Evolutionary conservation across 805 yeast species (phyloP), one percentile per base, ranked within the genome.

Genomic region (Ogataea wickerhamii): DNA sequence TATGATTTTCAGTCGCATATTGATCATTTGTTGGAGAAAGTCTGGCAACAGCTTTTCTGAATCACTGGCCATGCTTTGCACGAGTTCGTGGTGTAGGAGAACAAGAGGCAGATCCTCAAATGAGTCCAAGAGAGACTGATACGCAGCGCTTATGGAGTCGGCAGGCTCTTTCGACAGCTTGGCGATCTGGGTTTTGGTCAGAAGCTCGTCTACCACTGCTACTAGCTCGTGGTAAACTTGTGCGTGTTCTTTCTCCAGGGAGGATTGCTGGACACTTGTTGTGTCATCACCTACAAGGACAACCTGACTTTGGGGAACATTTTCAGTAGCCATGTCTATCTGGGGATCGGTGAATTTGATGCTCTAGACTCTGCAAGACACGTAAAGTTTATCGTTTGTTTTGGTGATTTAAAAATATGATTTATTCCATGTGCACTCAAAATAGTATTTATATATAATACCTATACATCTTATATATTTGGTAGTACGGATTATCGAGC

Each of bases 201-300:
- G 40, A 6, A 70, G 43, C 13, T 53, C 45, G 38, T 70, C 74
- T 18, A 68, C 36, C 0, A 56, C 43, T 13, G 44, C 32, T 4
- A 67, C 41, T 11, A 69, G 45, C 16, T 60, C 55, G n/a, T 48
- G 43, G 40, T 68, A 64, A 0, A 61, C 44, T 19, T 46, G 37
- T 0, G 61, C 64, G 38, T 68, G 67, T 40, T 53, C 53, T 25
- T 41, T 33, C 39, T 51, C 58, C n/a, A 52, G 45, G 10, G 25
- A 22, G 34, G 14, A n/a, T n/a, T n/a, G n/a, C n/a, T n/a, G n/a
- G n/a, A n/a, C n/a, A n/a, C n/a, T n/a, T n/a, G n/a, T n/a, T n/a
- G n/a, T n/a, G n/a, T n/a, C n/a, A n/a, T n/a, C n/a, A n/a, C n/a
- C n/a, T n/a, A n/a, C n/a, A n/a, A n/a, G n/a, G n/a, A n/a, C n/a